Base-by-base conservation (phyloP, 1,139 yeast species). In the Kluyveromyces sp. region DNA sequence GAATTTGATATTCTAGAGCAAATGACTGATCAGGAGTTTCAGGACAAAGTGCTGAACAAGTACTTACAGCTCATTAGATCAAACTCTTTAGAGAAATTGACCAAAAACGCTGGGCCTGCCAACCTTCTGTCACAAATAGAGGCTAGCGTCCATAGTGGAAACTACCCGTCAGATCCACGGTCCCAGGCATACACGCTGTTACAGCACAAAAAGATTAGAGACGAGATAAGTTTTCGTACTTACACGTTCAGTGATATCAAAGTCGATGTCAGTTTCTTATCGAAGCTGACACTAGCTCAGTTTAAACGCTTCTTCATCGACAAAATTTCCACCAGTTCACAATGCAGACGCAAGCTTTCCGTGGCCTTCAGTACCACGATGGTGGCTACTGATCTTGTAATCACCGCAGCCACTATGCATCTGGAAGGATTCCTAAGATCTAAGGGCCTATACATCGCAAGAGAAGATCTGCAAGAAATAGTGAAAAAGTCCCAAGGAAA, bases 141-240 rank as follows among this genome's bases (percentile, higher is more conserved):
- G 12, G 54, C 71, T 1, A 63, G 66, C 46, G 69, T 66, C 2
- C 61, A 59, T 37, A 60, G 62, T 18, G 66, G 68, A 3, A 58
- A 58, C 40, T 38, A 6, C 36, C 41, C 41, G 2, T 3, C 31
- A 6, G 18, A 8, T 9, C 18, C 20, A n/a, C 40, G 43, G 3
- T 55, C 56, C 6, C 55, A 64, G 4, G 53, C 60, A 12, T 58
- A 56, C 13, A 50, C 60, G 1, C 63, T 70, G 54, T 64, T 56
- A 30, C 47, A 53, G 1, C 86, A 80, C 54, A 69, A 65, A 42
- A 61, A 64, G 30, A 51, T 60, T 30, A 74, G 75, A 72, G 80
- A 74, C 43, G 70, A 71, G 45, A 77, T 80, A 3, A 54, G 67
- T 11, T 69, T 66, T 31, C 63, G 67, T 39, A 66, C 69, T 3